A percentile compares a stretch with the other conserved stretches of the same genome.
Conservation (phyloP, 768 basidiomycete species). For the Boletus patriciae region DNA sequence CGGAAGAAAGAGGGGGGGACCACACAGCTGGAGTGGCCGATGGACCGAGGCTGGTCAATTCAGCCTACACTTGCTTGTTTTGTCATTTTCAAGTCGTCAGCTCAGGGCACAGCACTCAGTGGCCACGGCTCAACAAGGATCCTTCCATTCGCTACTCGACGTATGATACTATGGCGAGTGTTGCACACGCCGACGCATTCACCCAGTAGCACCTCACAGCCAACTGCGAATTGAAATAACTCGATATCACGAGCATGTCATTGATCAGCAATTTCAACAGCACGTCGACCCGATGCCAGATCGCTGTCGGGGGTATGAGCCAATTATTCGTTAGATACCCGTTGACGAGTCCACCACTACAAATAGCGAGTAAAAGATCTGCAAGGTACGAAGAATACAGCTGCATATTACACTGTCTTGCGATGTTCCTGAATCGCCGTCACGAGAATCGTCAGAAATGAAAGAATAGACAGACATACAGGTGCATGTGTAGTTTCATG, state of each 20-base stretch:
- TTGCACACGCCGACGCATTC: background rate
- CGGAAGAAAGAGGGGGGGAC: background rate
- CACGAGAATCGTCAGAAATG: background rate
- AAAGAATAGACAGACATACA: constrained; percentile 34
- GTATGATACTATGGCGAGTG: too few relatives aligned
- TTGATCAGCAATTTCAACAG: constrained; percentile 2
- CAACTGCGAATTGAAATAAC: background rate
- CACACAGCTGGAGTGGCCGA: constrained; percentile 3
- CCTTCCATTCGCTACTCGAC: background rate
- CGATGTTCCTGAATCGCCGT: constrained; percentile 42
- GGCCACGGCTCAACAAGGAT: constrained; percentile 3
- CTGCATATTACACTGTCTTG: constrained; percentile 28
- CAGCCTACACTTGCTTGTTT: constrained; percentile 25
- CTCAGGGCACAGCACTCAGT: background rate
- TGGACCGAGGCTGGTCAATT: constrained; percentile 11
- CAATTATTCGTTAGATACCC: background rate
- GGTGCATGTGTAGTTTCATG: constrained; percentile 85
- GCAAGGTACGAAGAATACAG: background rate
- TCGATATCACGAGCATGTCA: background rate
- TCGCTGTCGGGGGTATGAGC: background rate
- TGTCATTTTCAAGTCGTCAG: constrained; percentile 33
- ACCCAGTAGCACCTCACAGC: background rate
- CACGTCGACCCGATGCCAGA: background rate
- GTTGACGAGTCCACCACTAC: background rate
- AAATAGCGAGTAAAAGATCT: background rate